Conservation (phyloP, 2,329 filamentous ascomycete species). For the Kalaharituber pfeilii region DNA sequence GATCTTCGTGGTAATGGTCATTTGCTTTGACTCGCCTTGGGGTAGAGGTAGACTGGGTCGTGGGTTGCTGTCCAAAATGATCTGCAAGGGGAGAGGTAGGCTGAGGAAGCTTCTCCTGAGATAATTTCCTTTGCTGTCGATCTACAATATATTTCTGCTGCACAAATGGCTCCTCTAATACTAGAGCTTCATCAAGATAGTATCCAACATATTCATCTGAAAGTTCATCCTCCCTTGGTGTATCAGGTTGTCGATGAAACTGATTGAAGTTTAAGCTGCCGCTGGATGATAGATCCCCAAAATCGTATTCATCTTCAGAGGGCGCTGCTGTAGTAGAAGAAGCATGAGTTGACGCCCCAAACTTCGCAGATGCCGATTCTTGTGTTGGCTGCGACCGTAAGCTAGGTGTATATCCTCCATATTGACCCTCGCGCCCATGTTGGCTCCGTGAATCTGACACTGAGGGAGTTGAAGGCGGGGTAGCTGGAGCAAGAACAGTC, state of each 20-base stretch:
- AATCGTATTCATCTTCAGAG: constrained; percentile 18
- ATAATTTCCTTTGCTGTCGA: constrained; percentile 19
- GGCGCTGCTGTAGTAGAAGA: constrained; percentile 8
- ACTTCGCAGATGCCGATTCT: constrained; percentile 9
- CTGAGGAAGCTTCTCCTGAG: constrained; percentile 19
- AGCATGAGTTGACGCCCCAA: constrained; percentile 8
- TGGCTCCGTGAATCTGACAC: constrained; percentile 5
- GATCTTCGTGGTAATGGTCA: background rate
- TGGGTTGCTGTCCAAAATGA: background rate
- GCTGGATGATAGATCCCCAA: constrained; percentile 18
- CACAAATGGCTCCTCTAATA: constrained; percentile 18
- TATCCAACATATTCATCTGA: constrained; percentile 37
- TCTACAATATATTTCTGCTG: constrained; percentile 21
- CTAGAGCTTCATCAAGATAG: constrained; percentile 21
- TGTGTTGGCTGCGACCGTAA: constrained; percentile 17
- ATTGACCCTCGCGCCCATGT: constrained; percentile 7
- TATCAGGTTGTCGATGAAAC: constrained; percentile 8
- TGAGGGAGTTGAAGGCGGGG: constrained; percentile 11
- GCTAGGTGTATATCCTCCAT: constrained; percentile 10
- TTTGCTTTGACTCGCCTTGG: background rate
- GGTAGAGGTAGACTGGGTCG: background rate
- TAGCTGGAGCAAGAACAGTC: background rate
- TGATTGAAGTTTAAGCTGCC: constrained; percentile 6
- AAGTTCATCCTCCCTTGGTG: constrained; percentile 19
- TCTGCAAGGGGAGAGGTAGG: constrained; percentile 2